These are phyloP conservation scores for Pseudomonodictys pantanalensis DNA, from an alignment of 495 filamentous ascomycete genomes.

Conservation along the genomic window DNA sequence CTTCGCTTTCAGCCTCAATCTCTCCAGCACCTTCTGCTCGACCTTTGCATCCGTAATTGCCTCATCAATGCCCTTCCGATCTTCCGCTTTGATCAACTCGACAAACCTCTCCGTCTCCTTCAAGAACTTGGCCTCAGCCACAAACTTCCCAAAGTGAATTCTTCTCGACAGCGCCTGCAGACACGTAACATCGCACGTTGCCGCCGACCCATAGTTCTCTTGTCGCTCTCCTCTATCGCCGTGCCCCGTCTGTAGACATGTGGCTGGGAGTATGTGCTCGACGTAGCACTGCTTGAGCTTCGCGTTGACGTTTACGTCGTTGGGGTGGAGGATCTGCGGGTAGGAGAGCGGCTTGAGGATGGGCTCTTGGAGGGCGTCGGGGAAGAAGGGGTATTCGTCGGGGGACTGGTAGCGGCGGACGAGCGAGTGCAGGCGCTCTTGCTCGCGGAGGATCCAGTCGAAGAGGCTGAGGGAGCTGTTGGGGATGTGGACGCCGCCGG, in stretches of 20 bases:
- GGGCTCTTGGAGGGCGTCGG: constrained; percentile 71
- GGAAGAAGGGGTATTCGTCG: constrained; percentile 98
- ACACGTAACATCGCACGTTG: constrained; percentile 85
- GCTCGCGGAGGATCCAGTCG: constrained; percentile 87
- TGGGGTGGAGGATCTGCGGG: constrained; percentile 85
- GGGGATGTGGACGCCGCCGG: constrained; percentile 81
- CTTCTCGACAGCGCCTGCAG: constrained; percentile 87
- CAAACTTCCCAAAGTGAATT: constrained; percentile 98
- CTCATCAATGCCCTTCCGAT: constrained; percentile 75
- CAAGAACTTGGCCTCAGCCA: constrained; percentile 96
- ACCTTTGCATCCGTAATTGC: constrained; percentile 90
- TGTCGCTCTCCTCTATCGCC: constrained; percentile 78
- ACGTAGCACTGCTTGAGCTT: constrained; percentile 84
- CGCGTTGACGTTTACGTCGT: constrained; percentile 87
- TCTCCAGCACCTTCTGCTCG: constrained; percentile 86
- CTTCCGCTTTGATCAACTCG: constrained; percentile 70
- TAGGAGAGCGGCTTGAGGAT: constrained; percentile 86
- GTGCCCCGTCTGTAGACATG: constrained; percentile 68
- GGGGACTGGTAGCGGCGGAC: constrained; percentile 94
- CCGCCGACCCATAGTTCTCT: constrained; percentile 94
- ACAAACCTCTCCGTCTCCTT: constrained; percentile 79
- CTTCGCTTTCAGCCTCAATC: constrained; percentile 84
- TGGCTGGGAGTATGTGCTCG: constrained; percentile 72
- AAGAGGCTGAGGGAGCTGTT: constrained; percentile 70
- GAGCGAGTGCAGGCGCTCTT: constrained; percentile 87